Base-by-base conservation (phyloP, 208 protist genomes). In the Leishmania braziliensis region DNA sequence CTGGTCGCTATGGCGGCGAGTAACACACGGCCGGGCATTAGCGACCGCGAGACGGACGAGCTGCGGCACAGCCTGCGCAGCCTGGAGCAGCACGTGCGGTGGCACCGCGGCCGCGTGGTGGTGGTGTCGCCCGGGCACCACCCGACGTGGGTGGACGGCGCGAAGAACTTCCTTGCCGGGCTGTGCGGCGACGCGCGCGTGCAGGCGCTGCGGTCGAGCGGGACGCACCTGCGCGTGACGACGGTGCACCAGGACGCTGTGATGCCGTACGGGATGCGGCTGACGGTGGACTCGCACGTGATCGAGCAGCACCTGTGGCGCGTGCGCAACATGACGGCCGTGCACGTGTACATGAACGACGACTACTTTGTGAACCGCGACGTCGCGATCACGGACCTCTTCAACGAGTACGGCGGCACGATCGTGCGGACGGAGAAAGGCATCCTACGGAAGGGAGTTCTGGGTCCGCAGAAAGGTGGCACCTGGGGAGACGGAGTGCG, bases 81-180 rank as follows among this genome's bases (percentile, higher is more conserved):
- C 36, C 72, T 99, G 53, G 98, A 99, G 88, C 85, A 90, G 79
- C 92, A 95, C 88, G 94, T 98, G 39, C 95, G 86, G 50, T 99
- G 98, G 98, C 74, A 0, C 62, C 81, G 53, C n/a, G 91, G 91
- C 26, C 87, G 96, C 70, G 84, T 98, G 72, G 80, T 99, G n/a
- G 85, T 99, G 75, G 96, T 99, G n/a, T 99, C 98, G 20, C 99
- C 98, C 68, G 97, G 97, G 50, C 98, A 99, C 88, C 84, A 98
- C 60, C 95, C 97, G 51, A 78, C 73, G 75, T 99, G 97, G 97
- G 73, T 98, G 60, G 90, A 98, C 84, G 62, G 86, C 46, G 85
- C 88, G 68, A 86, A 84, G 71, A 89, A 90, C 84, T 94, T 94
- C 79, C 78, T 94, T 26, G 75, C 77, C 12, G 84, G 86, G 4